phyloP scores from a whole-genome alignment of 129 eudicot genomes.

The Artemisia annua region DNA sequence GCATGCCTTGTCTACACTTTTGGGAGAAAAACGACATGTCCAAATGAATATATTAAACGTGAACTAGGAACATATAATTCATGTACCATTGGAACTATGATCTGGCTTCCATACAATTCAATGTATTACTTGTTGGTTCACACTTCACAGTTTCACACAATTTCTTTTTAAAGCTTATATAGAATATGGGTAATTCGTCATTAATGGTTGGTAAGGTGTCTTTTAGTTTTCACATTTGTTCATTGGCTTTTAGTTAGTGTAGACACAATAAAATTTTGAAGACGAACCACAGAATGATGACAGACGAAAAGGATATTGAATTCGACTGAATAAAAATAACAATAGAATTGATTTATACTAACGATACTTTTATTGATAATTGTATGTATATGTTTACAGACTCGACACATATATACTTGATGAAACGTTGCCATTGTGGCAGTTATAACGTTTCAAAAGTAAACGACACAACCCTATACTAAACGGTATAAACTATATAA shows the following conservation, averaged over 20 bases:
- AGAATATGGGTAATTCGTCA: neutral
- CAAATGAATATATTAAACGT: constrained; percentile 1
- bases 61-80: constrained; percentile 10
- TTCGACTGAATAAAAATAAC: too few species aligned
- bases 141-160: neutral
- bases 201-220: constrained; percentile 4
- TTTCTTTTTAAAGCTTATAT: neutral
- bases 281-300: constrained; percentile 21
- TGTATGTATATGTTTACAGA: too few species aligned
- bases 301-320: constrained; percentile 4
- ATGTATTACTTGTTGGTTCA: too few species aligned
- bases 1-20: constrained; percentile 24
- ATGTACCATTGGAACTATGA: constrained; percentile 14
- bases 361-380: too few species aligned
- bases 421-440: too few species aligned
- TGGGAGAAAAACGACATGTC: constrained; percentile 13
- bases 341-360: too few species aligned
- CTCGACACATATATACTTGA: too few species aligned
- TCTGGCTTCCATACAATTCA: too few species aligned
- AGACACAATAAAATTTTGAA: too few species aligned
- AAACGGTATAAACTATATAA: too few species aligned
- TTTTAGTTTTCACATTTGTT: neutral
- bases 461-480: too few species aligned
- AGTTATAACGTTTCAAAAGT: too few species aligned
- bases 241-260: neutral